Evolutionary conservation across 768 basidiomycete genomes (phyloP), one percentile per base, ranked within the genome.

Genomic region (Rhodotorula graminis): DNA sequence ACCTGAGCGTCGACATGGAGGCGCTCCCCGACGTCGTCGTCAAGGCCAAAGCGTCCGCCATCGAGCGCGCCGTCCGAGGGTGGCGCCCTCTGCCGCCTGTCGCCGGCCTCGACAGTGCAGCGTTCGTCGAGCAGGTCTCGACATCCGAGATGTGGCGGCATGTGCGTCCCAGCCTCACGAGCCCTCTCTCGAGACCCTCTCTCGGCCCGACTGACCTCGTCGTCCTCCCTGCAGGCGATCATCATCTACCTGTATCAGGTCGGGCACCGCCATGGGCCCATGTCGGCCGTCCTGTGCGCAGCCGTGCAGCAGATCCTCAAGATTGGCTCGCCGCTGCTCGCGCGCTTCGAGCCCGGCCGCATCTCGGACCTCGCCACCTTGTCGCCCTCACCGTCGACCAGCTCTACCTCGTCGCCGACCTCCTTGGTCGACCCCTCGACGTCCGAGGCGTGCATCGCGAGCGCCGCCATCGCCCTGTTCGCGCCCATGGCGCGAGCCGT

Each of bases 101-200:
- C 33, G 4, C 33, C 21, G 63, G 53, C 0, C 25, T 29, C 4
- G 74, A 75, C 29, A 57, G 64, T 12, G 67, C 60, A 2, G 33
- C 61, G 2, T 75, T 49, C 29, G 31, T 69, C n/a, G 67, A 68
- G 37, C 65, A 62, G 40, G 7, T 64, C 1, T 25, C 50, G 8
- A 70, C 70, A 25, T 64, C 56, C 12, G 74, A 75, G 61, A 75
- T 75, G 74, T 75, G 70, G 70, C 57, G 74, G 12, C 49, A 71
- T 16, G 73, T 74, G 40, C 33, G 65, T 8, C 27, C 50, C 50
- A 5, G 23, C 49, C 56, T 44, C 56, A 37, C 44, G 49, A n/a
- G n/a, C n/a, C n/a, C n/a, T n/a, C 21, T 29, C 31, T 27, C 61
- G 23, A 19, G 23, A 19, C 59, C n/a, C 52, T 29, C 27, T 25